Evolutionary conservation across 2,329 filamentous ascomycete species (phyloP), one percentile per base, ranked within the genome.

Genomic region (Penicillium verrucosum): DNA sequence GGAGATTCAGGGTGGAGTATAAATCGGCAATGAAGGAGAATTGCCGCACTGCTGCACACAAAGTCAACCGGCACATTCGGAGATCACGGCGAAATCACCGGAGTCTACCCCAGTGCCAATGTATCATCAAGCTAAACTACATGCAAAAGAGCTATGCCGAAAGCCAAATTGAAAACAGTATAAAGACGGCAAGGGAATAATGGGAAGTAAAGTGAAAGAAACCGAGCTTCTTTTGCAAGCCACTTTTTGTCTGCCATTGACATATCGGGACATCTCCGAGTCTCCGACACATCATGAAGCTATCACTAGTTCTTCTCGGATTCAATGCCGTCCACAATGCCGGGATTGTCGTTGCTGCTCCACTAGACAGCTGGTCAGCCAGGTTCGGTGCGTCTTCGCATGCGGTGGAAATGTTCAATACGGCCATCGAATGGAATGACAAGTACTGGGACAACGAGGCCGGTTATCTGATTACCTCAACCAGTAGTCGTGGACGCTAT

Each of bases 391-490:
- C 53, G 12, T 55, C 53, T 4, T 9, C 46, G 7, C 32, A 51
- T 12, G 53, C 53, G 5, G 53, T 51, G 5, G 56, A 61, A 11
- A 62, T 62, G 60, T 62, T 62, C 49, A 62, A 54, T 25, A 51
- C 56, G 2, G 60, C 59, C 11, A 61, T 63, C 10, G 60, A 62
- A 49, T 63, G 58, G 59, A 63, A 58, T 11, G 61, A 63, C 42
- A 47, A 41, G 7, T 62, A 52, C 46, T 63, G 60, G 60, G 55
- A 63, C 9, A 29, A 60, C 1, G 45, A 58, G 5, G 56, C 61
- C 4, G 61, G 61, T 18, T 63, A 62, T 37, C 37, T 63, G 46
- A 52, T 63, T 21, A 54, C 57, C 18, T 27, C 60, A 21, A 34
- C 55, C 4, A 59, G 51, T 30, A 48, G 42, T 27, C 18, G 50